Base-by-base conservation (phyloP, 1,284 basidiomycete species). In the Pseudozyma flocculosa region DNA sequence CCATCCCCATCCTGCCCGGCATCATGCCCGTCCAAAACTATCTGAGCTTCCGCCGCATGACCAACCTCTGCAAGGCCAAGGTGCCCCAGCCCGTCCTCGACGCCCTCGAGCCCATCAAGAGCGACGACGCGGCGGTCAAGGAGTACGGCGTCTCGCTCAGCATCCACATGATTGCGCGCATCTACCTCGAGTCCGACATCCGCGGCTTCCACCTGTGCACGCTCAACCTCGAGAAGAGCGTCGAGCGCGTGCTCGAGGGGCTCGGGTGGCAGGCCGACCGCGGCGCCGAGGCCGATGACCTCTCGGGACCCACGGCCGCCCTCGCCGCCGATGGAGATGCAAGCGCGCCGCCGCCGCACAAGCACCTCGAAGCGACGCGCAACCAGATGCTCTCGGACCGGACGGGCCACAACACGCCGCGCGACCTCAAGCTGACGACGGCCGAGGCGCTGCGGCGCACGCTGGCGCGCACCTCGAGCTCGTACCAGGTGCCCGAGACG, bases 11-110 rank as follows among this genome's bases (percentile, higher is more conserved):
- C 68, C 88, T 98, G 50, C 92, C 95, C 2, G 92, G 93, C 5
- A 86, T 98, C 58, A 97, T 98, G 93, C 95, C 95, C 0, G 90
- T 99, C 54, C 95, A 98, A 76, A 96, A 90, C 39, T 96, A 92
- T 75, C 85, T 88, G 19, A 93, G 92, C 1, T 98, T 98, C 80
- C 83, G 88, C 45, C 87, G 95, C 48, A 82, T 97, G 63, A 89
- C 88, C 37, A 94, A 93, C 74, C 82, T 98, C 22, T 92, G 89
- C 68, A 89, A 89, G 36, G 87, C 87, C 2, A 84, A 83, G 23
- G 87, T 96, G 3, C 95, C 95, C 0, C 80, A 83, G 3, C 75
- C 80, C 24, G 82, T 96, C 40, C 83, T 87, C 78, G 79, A 83
- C 2, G 85, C 85, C 54, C 81, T 99, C 1, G 86, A 89, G 38